Base-by-base conservation (phyloP, 257 asterid genomes). In the Leonotis leonurus region DNA sequence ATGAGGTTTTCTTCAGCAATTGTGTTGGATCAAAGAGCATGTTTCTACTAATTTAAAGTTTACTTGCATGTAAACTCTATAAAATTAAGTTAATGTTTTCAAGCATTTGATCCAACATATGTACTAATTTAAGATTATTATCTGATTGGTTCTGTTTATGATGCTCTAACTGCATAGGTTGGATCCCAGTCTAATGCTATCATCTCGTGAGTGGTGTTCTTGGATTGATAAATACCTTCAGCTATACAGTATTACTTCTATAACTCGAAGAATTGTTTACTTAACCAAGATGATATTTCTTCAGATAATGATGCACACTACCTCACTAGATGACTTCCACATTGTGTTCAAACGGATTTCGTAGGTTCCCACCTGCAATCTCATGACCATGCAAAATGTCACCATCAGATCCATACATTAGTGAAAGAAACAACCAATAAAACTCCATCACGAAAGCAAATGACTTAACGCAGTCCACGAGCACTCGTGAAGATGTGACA, bases 281-380 rank as follows among this genome's bases (percentile, higher is more conserved):
- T 14, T 5, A 14, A 9, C 9, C 49, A 43, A 43, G 5, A 1
- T 27, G 41, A 27, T 27, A 29, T 20, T 14, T 43, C 39, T 16
- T 20, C 24, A 48, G 68, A 62, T 29, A 33, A 48, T 48, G 18
- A 46, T 36, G 51, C 39, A 6, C 16, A 13, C 10, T 48, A 6
- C 39, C 53, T 43, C 11, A 35, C 41, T 1, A 10, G 41, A 35
- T 10, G 41, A 9, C 41, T 35, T 35, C n/a, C n/a, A 35, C 1
- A 12, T 43, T 1, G 49, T 43, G 21, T 24, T n/a, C 16, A 5
- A 52, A 25, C 25, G 2, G 36, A 11, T 12, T 5, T 39, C 0
- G 27, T 17, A 35, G 16, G 60, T 63, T 14, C 59, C 60, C 29
- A 44, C 64, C 30, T 32, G 67, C 56, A 65, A 65, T 41, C 71